phyloP scores from a whole-genome alignment of 345 rosid genomes.

The Geranium rotundifolium region DNA sequence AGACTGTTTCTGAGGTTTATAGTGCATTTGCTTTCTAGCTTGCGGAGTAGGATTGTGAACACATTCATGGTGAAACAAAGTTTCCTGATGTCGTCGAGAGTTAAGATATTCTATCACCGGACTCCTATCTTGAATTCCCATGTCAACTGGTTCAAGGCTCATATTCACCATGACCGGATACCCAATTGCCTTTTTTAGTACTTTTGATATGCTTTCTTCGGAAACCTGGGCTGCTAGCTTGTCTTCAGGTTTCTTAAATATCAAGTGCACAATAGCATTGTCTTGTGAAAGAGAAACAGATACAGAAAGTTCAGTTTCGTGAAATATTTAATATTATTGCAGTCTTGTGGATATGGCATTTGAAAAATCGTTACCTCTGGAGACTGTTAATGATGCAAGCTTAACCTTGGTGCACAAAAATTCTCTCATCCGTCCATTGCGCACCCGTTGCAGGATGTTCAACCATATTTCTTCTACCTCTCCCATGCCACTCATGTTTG shows the following conservation, averaged over 20 bases:
- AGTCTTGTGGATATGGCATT: background rate
- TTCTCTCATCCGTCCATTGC: slow-evolving; percentile 12
- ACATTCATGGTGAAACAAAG: slow-evolving; percentile 3
- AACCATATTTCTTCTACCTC: slow-evolving; percentile 21
- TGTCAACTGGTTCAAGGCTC: slow-evolving; percentile 21
- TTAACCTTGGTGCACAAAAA: slow-evolving; percentile 19
- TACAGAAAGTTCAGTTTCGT: background rate
- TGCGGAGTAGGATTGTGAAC: slow-evolving; percentile 2
- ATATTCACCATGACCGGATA: slow-evolving; percentile 18
- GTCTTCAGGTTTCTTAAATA: slow-evolving; percentile 20
- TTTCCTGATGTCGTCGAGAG: slow-evolving; percentile 5
- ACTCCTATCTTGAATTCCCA: slow-evolving; percentile 4
- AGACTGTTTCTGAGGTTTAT: background rate
- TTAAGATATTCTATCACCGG: slow-evolving; percentile 10
- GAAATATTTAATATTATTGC: background rate
- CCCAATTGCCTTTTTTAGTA: slow-evolving; percentile 16
- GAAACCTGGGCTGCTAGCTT: slow-evolving; percentile 21
- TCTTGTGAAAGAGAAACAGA: slow-evolving; percentile 11
- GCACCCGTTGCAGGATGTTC: slow-evolving; percentile 17
- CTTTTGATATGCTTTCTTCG: slow-evolving; percentile 23
- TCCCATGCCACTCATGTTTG: slow-evolving; percentile 6
- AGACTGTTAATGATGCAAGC: slow-evolving; percentile 26
- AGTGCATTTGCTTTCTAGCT: background rate
- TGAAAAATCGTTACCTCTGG: slow-evolving; percentile 14
- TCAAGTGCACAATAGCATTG: slow-evolving; percentile 21